Base-by-base conservation (phyloP, 2,329 filamentous ascomycete species). In the Cercospora brassicicola region DNA sequence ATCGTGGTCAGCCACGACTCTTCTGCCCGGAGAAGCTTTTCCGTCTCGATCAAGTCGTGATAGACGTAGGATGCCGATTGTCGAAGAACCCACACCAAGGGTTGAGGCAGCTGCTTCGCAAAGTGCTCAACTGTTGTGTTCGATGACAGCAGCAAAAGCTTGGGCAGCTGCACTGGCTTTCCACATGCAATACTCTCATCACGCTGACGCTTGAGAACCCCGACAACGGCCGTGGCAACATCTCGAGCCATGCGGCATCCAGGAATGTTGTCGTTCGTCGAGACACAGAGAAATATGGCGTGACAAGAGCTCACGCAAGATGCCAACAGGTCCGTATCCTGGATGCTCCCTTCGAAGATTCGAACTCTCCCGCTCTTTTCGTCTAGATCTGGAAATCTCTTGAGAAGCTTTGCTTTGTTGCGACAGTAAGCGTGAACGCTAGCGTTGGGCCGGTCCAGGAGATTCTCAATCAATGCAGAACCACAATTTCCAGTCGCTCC, bases 201-300 rank as follows among this genome's bases (percentile, higher is more conserved):
- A n/a, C 28, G 28, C 15, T 56, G 23, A 2, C 28, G 53, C 23
- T 13, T 85, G 84, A 56, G 53, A 18, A 56, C 53, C 18, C 8
- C 28, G 4, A 56, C 53, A 18, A 56, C 13, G 7, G 53, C 53
- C 4, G 53, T n/a, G 15, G 53, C 53, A 6, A 56, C 53, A 23
- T 56, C 53, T 28, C 6, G 53, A 31, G 23, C 53, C 53, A 56
- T 56, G 3, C 53, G 53, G 11, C 53, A 56, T 2, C 53, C 53
- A 2, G 53, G 53, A 30, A 56, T 30, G 13, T 56, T 56, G 53
- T 56, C 53, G 13, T 56, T 56, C 1, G 53, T 56, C 23, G 53
- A 56, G 23, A 56, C 53, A 9, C 53, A 56, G 0, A 56, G 53
- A 7, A 56, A 56, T n/a, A 56, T 13, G 4, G 53, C 53, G 13